Conservation (phyloP, 352 stramenopile species). For the Aphanomyces astaci region DNA sequence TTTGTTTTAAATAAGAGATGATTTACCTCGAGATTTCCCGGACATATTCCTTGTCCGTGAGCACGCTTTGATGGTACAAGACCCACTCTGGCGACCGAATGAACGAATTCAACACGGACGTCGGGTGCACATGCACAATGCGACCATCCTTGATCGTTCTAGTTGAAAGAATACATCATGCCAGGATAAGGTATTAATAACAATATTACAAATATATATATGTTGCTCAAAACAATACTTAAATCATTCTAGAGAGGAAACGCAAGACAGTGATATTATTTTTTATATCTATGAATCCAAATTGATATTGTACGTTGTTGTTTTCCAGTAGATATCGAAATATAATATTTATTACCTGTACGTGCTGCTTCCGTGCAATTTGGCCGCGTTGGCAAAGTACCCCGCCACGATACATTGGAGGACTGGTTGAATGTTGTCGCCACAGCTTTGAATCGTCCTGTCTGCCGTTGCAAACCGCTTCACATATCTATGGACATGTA, state of each 20-base stretch:
- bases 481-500: conserved; percentile 18
- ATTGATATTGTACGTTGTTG: too few species aligned
- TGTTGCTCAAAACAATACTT: not conserved
- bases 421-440: conserved; percentile 30
- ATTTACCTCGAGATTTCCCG: conserved; percentile 41
- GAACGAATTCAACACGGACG: conserved; percentile 64
- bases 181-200: too few species aligned
- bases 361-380: conserved; percentile 85
- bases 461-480: conserved; percentile 19
- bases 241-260: too few species aligned
- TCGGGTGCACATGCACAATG: conserved; percentile 64
- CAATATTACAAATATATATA: too few species aligned
- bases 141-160: conserved; percentile 60
- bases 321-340: too few species aligned
- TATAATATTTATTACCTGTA: too few species aligned
- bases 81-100: conserved; percentile 93
- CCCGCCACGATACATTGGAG: conserved; percentile 62
- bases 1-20: not conserved
- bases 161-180: too few species aligned
- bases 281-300: too few species aligned
- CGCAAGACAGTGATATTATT: too few species aligned
- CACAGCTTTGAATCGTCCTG: conserved; percentile 16
- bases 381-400: conserved; percentile 94
- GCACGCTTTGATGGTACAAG: conserved; percentile 97
- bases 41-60: conserved; percentile 95